phyloP scores from a whole-genome alignment of 2,329 filamentous ascomycete genomes.

The Penicillium sp. region DNA sequence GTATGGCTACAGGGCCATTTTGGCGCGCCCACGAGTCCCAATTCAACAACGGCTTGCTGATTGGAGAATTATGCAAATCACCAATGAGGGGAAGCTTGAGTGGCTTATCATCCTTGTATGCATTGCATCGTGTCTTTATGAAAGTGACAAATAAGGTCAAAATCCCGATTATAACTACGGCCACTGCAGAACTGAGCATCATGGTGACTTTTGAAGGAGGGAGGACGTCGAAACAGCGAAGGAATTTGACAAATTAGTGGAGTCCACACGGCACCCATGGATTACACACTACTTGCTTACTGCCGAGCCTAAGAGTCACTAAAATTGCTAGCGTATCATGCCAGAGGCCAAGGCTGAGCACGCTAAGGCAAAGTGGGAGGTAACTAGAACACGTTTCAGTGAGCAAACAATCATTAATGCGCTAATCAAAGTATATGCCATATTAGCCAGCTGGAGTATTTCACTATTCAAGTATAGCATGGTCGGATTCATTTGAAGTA shows the following conservation, averaged over 20 bases:
- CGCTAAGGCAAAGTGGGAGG: background rate
- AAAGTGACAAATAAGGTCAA: background rate
- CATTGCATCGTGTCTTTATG: background rate
- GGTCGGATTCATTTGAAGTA: no score
- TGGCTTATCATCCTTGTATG: background rate
- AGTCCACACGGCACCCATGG: background rate
- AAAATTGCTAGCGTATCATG: background rate
- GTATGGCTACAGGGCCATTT: conserved; percentile 38
- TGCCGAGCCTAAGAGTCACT: background rate
- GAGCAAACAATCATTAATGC: background rate
- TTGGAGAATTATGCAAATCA: conserved; percentile 32
- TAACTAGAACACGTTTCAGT: background rate
- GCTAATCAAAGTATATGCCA: background rate
- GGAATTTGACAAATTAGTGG: background rate
- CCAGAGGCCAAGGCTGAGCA: background rate
- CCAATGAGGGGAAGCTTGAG: conserved; percentile 33
- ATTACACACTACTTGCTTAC: background rate
- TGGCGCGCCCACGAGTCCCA: conserved; percentile 36
- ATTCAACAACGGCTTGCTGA: conserved; percentile 29
- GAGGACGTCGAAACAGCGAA: background rate
- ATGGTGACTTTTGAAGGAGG: background rate
- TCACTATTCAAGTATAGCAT: no score
- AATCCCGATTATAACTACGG: background rate
- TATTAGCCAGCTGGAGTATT: background rate
- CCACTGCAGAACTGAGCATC: background rate